Percentiles rank a stretch among this genome's conserved stretches.
Conservation (phyloP, 306 rosid genomes). For the Trifolium subterraneum region DNA sequence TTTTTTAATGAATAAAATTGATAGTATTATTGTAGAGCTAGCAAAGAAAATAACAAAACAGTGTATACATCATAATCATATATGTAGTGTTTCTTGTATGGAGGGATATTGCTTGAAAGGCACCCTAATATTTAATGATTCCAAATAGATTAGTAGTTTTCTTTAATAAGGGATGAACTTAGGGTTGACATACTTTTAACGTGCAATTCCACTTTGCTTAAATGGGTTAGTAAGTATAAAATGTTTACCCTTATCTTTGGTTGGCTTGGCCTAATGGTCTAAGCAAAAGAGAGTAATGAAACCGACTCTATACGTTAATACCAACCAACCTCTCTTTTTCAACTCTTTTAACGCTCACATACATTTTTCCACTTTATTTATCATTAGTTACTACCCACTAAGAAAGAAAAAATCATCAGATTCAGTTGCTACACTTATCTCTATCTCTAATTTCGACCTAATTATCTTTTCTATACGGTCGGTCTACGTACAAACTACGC, state of each 20-base stretch:
- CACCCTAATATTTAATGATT: neutral
- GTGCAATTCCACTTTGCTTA: constrained; percentile 56
- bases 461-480: constrained; percentile 13
- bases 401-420: neutral
- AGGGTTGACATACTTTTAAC: constrained; percentile 60
- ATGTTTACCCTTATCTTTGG: constrained; percentile 41
- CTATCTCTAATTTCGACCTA: constrained; percentile 47
- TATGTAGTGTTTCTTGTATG: neutral
- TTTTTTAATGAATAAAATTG: too few relatives aligned
- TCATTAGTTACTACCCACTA: constrained; percentile 43
- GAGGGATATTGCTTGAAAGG: neutral
- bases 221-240: constrained; percentile 43
- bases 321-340: constrained; percentile 44
- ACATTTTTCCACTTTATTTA: constrained; percentile 32
- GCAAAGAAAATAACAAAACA: too few relatives aligned
- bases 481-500: constrained; percentile 4
- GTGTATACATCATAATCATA: neutral
- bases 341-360: constrained; percentile 29
- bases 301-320: constrained; percentile 49
- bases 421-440: constrained; percentile 32
- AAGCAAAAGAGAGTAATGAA: constrained; percentile 47
- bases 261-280: constrained; percentile 51
- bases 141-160: constrained; percentile 31
- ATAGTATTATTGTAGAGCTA: too few relatives aligned
- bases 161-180: constrained; percentile 40